phyloP scores from a whole-genome alignment of 441 rosid genomes.

The Euphorbia celastroides region DNA sequence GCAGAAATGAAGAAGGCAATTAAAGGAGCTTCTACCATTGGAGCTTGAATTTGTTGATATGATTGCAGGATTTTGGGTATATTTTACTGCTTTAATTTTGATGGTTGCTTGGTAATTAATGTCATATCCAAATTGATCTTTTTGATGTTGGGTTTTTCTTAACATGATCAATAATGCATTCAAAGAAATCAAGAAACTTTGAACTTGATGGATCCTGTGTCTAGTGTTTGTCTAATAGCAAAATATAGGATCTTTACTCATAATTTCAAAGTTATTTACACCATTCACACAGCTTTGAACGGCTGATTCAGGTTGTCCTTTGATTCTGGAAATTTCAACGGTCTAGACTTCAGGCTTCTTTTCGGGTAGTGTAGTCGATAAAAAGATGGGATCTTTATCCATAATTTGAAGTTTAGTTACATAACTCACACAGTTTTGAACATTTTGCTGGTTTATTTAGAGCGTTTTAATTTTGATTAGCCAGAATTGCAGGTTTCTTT shows the following conservation, averaged over 20 bases:
- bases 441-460: too few relatives aligned
- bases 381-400: background rate
- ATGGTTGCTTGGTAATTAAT: background rate
- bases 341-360: background rate
- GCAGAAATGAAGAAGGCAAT: too few relatives aligned
- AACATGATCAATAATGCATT: background rate
- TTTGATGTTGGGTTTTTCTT: background rate
- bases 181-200: background rate
- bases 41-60: slow-evolving; percentile 18
- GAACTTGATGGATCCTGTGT: background rate
- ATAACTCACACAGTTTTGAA: background rate
- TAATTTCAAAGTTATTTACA: too few relatives aligned
- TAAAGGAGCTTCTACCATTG: slow-evolving; percentile 33
- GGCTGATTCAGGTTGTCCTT: too few relatives aligned
- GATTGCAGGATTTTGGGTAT: background rate
- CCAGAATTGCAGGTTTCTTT: too few relatives aligned
- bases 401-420: background rate
- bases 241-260: background rate
- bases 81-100: background rate
- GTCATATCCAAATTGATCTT: background rate
- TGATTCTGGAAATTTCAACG: background rate
- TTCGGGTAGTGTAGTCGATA: background rate
- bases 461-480: too few relatives aligned
- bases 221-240: background rate
- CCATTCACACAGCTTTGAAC: background rate